phyloP scores from a whole-genome alignment of 371 early-diverging fungal species.

The Mucor piriformis region DNA sequence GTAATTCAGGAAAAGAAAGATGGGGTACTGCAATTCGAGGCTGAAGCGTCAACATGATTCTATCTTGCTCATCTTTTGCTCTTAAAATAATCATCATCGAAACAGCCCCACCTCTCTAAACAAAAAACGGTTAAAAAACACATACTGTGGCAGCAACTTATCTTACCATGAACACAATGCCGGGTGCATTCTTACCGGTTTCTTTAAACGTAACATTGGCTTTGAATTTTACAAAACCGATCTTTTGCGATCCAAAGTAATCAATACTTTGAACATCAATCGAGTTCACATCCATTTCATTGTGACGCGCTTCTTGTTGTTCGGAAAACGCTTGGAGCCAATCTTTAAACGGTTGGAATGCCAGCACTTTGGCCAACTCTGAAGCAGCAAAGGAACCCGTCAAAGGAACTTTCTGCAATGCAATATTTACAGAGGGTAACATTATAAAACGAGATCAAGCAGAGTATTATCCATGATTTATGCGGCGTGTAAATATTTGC shows the following conservation, averaged over 20 bases:
- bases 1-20: slow-evolving; percentile 69
- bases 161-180: slow-evolving; percentile 77
- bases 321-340: slow-evolving; percentile 59
- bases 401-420: slow-evolving; percentile 29
- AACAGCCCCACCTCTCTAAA: slow-evolving; percentile 76
- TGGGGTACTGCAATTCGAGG: slow-evolving; percentile 74
- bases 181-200: slow-evolving; percentile 64
- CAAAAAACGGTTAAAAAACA: neutral
- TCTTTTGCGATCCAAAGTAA: slow-evolving; percentile 59
- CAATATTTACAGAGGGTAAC: slow-evolving; percentile 28
- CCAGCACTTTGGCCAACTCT: slow-evolving; percentile 39
- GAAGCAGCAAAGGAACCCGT: slow-evolving; percentile 9
- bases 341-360: slow-evolving; percentile 66
- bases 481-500: too few relatives aligned
- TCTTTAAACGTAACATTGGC: slow-evolving; percentile 57
- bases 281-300: slow-evolving; percentile 44
- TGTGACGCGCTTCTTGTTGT: slow-evolving; percentile 40
- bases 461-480: too few relatives aligned
- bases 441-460: neutral
- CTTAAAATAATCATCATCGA: slow-evolving; percentile 70
- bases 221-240: slow-evolving; percentile 81
- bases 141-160: neutral
- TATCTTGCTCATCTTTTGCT: slow-evolving; percentile 39
- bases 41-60: slow-evolving; percentile 72
- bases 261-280: slow-evolving; percentile 74